These are phyloP conservation scores for Vitis hybrid DNA, from an alignment of 177 flowering plant species.

Conservation along the genomic window DNA sequence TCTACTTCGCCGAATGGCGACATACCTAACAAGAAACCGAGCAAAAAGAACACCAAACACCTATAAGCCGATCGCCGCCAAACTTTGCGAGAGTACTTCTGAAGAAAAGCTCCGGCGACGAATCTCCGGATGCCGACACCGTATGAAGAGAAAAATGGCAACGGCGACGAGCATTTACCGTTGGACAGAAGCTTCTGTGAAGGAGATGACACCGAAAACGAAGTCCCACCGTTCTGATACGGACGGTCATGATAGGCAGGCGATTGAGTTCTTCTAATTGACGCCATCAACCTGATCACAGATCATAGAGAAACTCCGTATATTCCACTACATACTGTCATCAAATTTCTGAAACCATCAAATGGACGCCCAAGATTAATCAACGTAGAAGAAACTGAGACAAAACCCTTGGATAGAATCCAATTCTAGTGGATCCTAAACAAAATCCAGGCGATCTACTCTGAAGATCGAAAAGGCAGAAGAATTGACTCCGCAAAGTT, in stretches of 20 bases:
- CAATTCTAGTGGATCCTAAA: too few species aligned
- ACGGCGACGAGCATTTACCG: slow-evolving; percentile 10
- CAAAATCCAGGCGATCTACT: too few species aligned
- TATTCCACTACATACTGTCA: too few species aligned
- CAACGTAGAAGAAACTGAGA: too few species aligned
- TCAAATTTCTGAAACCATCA: too few species aligned
- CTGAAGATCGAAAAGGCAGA: too few species aligned
- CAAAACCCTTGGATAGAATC: too few species aligned
- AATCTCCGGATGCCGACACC: slow-evolving; percentile 18
- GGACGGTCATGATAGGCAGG: slow-evolving; percentile 46
- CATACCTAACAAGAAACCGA: slow-evolving; percentile 66
- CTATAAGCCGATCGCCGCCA: slow-evolving; percentile 40
- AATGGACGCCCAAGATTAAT: too few species aligned
- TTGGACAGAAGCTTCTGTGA: slow-evolving; percentile 17
- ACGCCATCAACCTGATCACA: slow-evolving; percentile 37
- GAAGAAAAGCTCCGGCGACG: slow-evolving; percentile 23
- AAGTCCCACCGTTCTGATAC: slow-evolving; percentile 30
- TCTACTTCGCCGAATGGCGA: slow-evolving; percentile 46
- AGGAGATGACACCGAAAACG: slow-evolving; percentile 28
- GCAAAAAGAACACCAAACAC: slow-evolving; percentile 44
- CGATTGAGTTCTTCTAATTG: slow-evolving; percentile 56
- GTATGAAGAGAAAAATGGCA: slow-evolving; percentile 10
- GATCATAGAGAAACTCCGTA: neutral
- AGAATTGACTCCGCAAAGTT: too few species aligned
- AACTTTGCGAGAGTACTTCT: slow-evolving; percentile 31